Evolutionary conservation across 768 basidiomycete genomes (phyloP), one percentile per base, ranked within the genome.

Genomic region (Phylloporus sp.): DNA sequence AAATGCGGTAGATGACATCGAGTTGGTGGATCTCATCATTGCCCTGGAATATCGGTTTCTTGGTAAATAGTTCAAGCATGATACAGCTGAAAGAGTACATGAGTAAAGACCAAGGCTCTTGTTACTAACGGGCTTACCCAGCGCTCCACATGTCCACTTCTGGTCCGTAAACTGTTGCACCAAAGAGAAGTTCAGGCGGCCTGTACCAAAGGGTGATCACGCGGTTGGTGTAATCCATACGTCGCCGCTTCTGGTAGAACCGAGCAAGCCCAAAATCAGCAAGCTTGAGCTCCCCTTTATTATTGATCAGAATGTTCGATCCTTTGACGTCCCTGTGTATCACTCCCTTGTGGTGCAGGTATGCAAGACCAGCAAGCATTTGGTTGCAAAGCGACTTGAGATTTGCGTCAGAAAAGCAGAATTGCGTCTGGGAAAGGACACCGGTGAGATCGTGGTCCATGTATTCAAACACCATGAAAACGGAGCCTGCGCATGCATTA

Each of bases 91-190:
- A 55, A 42, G 43, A 1, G 5, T 32, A 6, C 6, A 40, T 16
- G 18, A 48, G 20, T 41, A n/a, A 35, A 32, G 27, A 32, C 10
- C n/a, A 26, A 24, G 1, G 23, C 20, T 13, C 26, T 26, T 15
- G 16, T 16, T 16, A 42, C 10, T 20, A 40, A n/a, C 3, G 8
- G 39, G 13, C 56, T 53, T 72, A 95, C 93, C 97, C 97, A 36
- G 97, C 97, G 68, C 93, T 95, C 97, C 97, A 99, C 86, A 98
- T 97, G 63, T 99, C 97, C 22, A 99, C 95, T 64, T 95, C 95
- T 6, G 94, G 87, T 3, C 93, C 95, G 72, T 99, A 99, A 12
- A 93, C 82, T 0, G 97, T 99, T 27, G 94, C 91, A 26, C 97
- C 97, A 61, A 97, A 86, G 35, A 99, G 72, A 20, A 99, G 76